A percentile compares a stretch with the other conserved stretches of the same genome.
Conservation (phyloP, 208 protist species). For the Crithidia brevicula region DNA sequence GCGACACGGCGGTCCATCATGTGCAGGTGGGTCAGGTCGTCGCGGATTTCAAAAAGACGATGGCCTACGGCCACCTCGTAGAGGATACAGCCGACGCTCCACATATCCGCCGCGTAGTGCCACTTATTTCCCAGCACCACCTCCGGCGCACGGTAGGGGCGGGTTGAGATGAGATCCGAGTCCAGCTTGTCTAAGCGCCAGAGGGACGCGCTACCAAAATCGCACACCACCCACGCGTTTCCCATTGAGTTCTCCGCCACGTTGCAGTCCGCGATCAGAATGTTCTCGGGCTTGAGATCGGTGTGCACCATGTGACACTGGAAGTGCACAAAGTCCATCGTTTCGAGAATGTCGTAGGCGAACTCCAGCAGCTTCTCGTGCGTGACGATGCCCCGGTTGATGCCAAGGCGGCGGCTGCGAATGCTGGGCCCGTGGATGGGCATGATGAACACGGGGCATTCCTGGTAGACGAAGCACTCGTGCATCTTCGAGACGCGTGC, state of each 20-base stretch:
- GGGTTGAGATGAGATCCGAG: conserved; percentile 86
- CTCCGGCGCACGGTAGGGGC: conserved; percentile 93
- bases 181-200: conserved; percentile 76
- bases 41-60: conserved; percentile 91
- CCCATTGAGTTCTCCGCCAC: conserved; percentile 55
- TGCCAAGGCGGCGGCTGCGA: conserved; percentile 68
- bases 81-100: conserved; percentile 93
- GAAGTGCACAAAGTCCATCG: conserved; percentile 82
- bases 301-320: conserved; percentile 94
- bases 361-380: conserved; percentile 57
- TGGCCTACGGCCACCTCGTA: conserved; percentile 92
- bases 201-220: conserved; percentile 89
- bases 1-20: conserved; percentile 80
- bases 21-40: conserved; percentile 84
- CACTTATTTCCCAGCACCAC: conserved; percentile 89
- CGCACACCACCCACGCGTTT: conserved; percentile 75
- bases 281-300: conserved; percentile 97
- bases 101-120: conserved; percentile 94
- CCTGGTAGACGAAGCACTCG: conserved; percentile 78
- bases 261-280: conserved; percentile 83
- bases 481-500: conserved; percentile 64
- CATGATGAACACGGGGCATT: conserved; percentile 84
- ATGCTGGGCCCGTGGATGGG: conserved; percentile 77
- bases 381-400: conserved; percentile 63
- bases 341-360: conserved; percentile 73